phyloP scores from a whole-genome alignment of 768 basidiomycete species.

The Boletus tomentosulus region DNA sequence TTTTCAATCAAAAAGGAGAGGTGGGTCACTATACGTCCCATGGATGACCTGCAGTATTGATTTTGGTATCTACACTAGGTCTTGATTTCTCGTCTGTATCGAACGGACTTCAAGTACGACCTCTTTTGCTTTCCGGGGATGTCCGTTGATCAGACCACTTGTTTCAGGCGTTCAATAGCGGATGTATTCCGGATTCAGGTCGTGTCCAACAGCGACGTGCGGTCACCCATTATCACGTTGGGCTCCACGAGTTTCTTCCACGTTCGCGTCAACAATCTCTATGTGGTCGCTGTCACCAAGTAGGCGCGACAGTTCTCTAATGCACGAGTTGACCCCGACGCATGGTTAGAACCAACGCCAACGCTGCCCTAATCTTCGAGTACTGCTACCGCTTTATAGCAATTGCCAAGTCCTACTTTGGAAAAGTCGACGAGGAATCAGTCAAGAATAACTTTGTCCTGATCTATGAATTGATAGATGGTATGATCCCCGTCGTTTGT shows the following conservation, averaged over 20 bases:
- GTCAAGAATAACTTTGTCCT: slow-evolving; percentile 99
- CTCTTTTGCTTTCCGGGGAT: slow-evolving; percentile 5
- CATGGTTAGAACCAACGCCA: slow-evolving; percentile 78
- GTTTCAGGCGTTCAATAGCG: slow-evolving; percentile 82
- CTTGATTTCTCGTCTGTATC: slow-evolving; percentile 92
- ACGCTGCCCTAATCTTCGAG: slow-evolving; percentile 97
- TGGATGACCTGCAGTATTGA: background rate
- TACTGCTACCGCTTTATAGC: slow-evolving; percentile 95
- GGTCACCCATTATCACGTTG: slow-evolving; percentile 95
- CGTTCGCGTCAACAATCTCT: slow-evolving; percentile 91
- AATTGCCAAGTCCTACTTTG: slow-evolving; percentile 94
- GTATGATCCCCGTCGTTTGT: slow-evolving; percentile 38
- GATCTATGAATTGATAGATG: slow-evolving; percentile 97
- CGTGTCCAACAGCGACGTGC: slow-evolving; percentile 93
- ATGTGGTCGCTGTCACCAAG: slow-evolving; percentile 96
- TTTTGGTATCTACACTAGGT: slow-evolving; percentile 47
- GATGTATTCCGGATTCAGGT: slow-evolving; percentile 99
- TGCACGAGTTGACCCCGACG: background rate
- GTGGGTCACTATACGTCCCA: slow-evolving; percentile 41
- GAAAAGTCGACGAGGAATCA: slow-evolving; percentile 95
- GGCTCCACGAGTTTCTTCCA: slow-evolving; percentile 99
- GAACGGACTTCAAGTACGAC: slow-evolving; percentile 92
- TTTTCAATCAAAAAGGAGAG: slow-evolving; percentile 99
- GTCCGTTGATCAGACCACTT: slow-evolving; percentile 1
- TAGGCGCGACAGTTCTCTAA: slow-evolving; percentile 34